Evolutionary conservation across 2,329 filamentous ascomycete genomes (phyloP), one percentile per base, ranked within the genome.

Genomic region (Ambrosiella xylebori): DNA sequence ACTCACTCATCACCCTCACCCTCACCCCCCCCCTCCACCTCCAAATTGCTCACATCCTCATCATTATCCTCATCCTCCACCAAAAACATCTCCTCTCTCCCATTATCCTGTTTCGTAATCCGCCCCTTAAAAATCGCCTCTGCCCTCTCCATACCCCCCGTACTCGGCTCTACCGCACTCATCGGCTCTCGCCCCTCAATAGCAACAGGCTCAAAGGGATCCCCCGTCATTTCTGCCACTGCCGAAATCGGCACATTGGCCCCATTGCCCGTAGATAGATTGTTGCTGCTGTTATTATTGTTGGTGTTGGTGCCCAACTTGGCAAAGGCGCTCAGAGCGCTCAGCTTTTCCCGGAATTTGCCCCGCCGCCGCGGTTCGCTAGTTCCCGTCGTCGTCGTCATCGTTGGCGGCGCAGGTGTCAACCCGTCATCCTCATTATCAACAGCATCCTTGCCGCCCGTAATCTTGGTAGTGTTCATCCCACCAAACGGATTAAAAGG

Each of bases 341-440:
- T 51, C 17, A 60, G 47, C 52, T 60, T 60, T 37, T 58, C 59
- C 5, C 59, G 36, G 9, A 60, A 47, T 49, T 59, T 59, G 7
- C 49, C 47, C n/a, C 56, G 51, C 52, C 55, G 50, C 11, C 36
- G 52, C 49, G 35, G 54, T 68, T 49, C 64, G 68, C 13, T 71
- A 63, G 60, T 66, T 70, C 53, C 71, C 69, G 55, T 69, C 66
- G 19, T 66, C 65, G 38, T 1, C 8, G n/a, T 63, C 64, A 15
- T 64, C 64, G 19, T 66, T 66, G 38, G 2, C 8, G n/a, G 47
- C 15, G 19, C 47, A 35, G 47, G 47, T 15, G 19, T n/a, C 19
- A 36, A n/a, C 17, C 13, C 47, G 2, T 19, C 47, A 36, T 51
- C 19, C 9, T 36, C 47, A 35, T n/a, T 11, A 13, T 51, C 27